Conservation (phyloP, 257 asterid species). For the Solanum gandarillasii region DNA sequence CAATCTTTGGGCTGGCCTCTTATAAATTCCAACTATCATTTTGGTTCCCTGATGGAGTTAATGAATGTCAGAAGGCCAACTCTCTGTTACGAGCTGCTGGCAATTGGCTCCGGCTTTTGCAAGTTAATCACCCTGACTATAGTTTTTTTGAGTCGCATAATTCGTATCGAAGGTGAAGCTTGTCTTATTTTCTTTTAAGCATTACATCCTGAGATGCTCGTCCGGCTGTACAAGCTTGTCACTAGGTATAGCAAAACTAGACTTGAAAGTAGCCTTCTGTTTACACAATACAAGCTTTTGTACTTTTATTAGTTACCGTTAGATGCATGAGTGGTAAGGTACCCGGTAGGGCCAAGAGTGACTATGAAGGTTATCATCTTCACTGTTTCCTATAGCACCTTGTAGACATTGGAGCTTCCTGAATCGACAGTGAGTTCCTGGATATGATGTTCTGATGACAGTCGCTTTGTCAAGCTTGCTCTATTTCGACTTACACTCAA, state of each 20-base stretch:
- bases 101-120: slow-evolving; percentile 61
- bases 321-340: not conserved
- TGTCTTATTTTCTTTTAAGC: not conserved
- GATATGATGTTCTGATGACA: not conserved
- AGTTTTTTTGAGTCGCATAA: slow-evolving; percentile 50
- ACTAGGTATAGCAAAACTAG: not conserved
- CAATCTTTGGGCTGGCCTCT: slow-evolving; percentile 72
- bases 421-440: not conserved
- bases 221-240: not conserved
- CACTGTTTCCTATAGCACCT: not conserved
- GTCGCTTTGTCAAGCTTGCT: not conserved
- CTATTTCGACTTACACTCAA: not conserved
- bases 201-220: not conserved
- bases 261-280: not conserved
- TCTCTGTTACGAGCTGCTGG: slow-evolving; percentile 62
- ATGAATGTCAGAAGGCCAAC: slow-evolving; percentile 41
- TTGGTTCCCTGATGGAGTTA: slow-evolving; percentile 34
- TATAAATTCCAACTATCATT: slow-evolving; percentile 63
- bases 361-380: not conserved
- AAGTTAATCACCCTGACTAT: slow-evolving; percentile 69
- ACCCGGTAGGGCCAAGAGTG: not conserved
- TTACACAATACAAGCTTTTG: not conserved
- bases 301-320: not conserved
- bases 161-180: slow-evolving; percentile 30
- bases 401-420: not conserved